Base-by-base conservation (phyloP, 306 rosid genomes). In the Medicago ruthenica region DNA sequence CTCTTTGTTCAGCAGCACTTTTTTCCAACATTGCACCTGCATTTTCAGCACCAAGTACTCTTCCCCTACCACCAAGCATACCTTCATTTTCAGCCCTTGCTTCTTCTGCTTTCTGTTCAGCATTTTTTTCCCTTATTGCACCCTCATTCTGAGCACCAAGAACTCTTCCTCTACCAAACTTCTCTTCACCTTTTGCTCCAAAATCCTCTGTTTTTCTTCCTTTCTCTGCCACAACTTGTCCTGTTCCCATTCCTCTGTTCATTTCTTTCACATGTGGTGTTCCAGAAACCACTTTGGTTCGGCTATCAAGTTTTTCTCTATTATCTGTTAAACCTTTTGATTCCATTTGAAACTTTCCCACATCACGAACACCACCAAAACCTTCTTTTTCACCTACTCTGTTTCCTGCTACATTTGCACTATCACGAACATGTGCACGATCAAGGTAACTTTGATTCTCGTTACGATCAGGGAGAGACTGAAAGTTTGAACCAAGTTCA, bases 401-500 rank as follows among this genome's bases (percentile, higher is more conserved):
- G 55, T 55, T 55, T 11, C 14, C 63, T 20, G n/a, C 1, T 12
- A 22, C 36, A 58, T 24, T 22, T 2, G 17, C 64, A 22, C 1
- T 12, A 2, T 1, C 37, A 20, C 31, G 31, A 55, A 20, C 31
- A 18, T 0, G 0, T 9, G 61, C 61, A 55, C 14, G 61, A 55
- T 55, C 61, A 54, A 4, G 61, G 15, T 54, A 17, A 54, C 8
- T 20, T 55, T 20, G 15, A 20, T 55, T 54, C 34, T 20, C 15
- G 5, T 20, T 20, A 0, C 31, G 15, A 55, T 55, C 61, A 55
- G 61, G 7, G 1, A 55, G 61, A 48, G 97, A 87, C 75, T 90
- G 88, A 2, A 84, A 81, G 14, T 80, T 83, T 2, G 73, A 0
- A 9, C 87, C 85, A 16, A 77, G 13, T 41, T 77, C 81, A 31